Base-by-base conservation (phyloP, 1,284 basidiomycete species). In the Earliella scabrosa region DNA sequence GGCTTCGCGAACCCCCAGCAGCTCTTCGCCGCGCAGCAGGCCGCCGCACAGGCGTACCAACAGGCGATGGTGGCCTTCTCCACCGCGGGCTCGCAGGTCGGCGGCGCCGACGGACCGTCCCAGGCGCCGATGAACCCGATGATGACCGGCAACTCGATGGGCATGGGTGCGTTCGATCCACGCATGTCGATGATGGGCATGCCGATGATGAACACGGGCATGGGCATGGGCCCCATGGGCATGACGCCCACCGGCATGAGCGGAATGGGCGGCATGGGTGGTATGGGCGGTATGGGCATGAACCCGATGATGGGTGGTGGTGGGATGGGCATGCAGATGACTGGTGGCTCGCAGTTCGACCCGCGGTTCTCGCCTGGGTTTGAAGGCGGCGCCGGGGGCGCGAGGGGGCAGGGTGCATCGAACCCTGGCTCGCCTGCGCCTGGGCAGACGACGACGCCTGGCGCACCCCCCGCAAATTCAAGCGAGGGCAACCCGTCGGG, bases 11-110 rank as follows among this genome's bases (percentile, higher is more conserved):
- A 88, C 63, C 90, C 91, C 36, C 91, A 93, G 66, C 92, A 93
- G 60, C 89, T 95, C 88, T 90, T 91, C 72, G 93, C 92, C 7
- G 92, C 93, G 16, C 93, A 95, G 66, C 90, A 93, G 71, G 93
- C 87, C 1, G 93, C 86, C 0, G 88, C 91, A 52, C 90, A 93
- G 69, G 94, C 94, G 0, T 96, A 95, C 70, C 90, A 92, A 69
- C 90, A 92, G 70, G 92, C 93, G 20, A 94, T 96, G 90, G 86
- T 93, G 80, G 83, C 89, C 38, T 93, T 92, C 75, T 95, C 92
- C 8, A 79, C 82, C 35, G 86, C 88, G 11, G 91, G 90, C 18
- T 91, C 88, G 2, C 85, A 92, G 60, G 80, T 81, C 26, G 90
- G 87, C 14, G 81, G 78, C 14, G 69, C 69, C 50, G 80, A 73